Percentiles rank a stretch among this genome's conserved stretches.
Evolutionary conservation across 2,329 filamentous ascomycete genomes (phyloP).

Genomic region (Tympanopsis confertula): DNA sequence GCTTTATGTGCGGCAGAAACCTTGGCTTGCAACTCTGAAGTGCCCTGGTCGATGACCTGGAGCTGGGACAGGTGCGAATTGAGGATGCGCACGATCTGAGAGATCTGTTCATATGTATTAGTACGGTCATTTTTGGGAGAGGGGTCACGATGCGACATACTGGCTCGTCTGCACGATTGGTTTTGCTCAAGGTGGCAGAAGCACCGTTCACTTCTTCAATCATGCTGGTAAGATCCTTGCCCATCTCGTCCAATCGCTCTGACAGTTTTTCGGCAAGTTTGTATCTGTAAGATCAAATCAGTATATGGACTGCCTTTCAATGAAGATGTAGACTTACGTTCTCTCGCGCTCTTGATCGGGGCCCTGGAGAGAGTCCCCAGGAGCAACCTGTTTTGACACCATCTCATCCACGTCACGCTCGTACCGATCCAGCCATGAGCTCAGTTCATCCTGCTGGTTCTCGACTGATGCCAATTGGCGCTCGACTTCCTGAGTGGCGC

Average conservation of each 20-base stretch:
- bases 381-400: slow-evolving; percentile 68
- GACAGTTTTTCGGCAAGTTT: slow-evolving; percentile 89
- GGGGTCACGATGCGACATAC: slow-evolving; percentile 39
- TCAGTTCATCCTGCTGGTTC: slow-evolving; percentile 82
- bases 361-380: slow-evolving; percentile 65
- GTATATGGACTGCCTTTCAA: not conserved
- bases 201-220: slow-evolving; percentile 96
- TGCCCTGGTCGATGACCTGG: slow-evolving; percentile 84
- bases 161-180: slow-evolving; percentile 75
- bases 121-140: slow-evolving; percentile 1
- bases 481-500: slow-evolving; percentile 86
- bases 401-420: slow-evolving; percentile 85
- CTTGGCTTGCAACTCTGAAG: slow-evolving; percentile 70
- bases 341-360: slow-evolving; percentile 92
- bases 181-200: slow-evolving; percentile 79
- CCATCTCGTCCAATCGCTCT: slow-evolving; percentile 84
- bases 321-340: slow-evolving; percentile 30
- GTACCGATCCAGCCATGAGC: slow-evolving; percentile 79
- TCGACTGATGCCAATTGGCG: slow-evolving; percentile 82
- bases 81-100: slow-evolving; percentile 88
- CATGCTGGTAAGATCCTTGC: slow-evolving; percentile 85
- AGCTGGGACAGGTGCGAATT: slow-evolving; percentile 87
- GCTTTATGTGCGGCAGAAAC: slow-evolving; percentile 73
- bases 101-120: slow-evolving; percentile 44
- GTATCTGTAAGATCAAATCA: slow-evolving; percentile 38